These are phyloP conservation scores for Malus orientalis DNA, from an alignment of 306 rosid genomes.

Conservation along the genomic window DNA sequence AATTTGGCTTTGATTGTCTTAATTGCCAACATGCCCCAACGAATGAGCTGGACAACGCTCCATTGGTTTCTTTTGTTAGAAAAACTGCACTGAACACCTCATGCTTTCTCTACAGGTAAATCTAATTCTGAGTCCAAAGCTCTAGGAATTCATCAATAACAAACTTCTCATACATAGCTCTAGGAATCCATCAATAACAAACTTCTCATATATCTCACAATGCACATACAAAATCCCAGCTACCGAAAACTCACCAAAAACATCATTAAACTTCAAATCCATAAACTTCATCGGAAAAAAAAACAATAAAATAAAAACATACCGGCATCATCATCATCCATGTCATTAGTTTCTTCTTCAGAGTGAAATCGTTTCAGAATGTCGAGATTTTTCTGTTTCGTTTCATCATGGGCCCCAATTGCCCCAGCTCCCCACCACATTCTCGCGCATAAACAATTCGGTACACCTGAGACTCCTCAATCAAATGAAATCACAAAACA, in stretches of 20 bases:
- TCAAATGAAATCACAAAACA: neutral
- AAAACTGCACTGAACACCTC: too few species aligned
- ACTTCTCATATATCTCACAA: neutral
- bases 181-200: neutral
- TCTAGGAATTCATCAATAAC: neutral
- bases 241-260: neutral
- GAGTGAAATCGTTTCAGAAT: slow-evolving; percentile 63
- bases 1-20: too few species aligned
- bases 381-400: slow-evolving; percentile 63
- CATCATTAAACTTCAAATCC: neutral
- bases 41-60: too few species aligned
- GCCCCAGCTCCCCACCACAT: slow-evolving; percentile 72
- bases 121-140: neutral
- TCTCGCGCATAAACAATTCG: slow-evolving; percentile 85
- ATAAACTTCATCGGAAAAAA: neutral
- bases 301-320: slow-evolving; percentile 9
- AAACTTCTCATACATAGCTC: neutral
- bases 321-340: slow-evolving; percentile 62
- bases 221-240: neutral
- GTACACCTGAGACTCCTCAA: slow-evolving; percentile 72
- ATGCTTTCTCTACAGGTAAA: too few species aligned
- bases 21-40: too few species aligned
- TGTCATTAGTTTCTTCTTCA: slow-evolving; percentile 59
- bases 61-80: too few species aligned
- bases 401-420: slow-evolving; percentile 47